These are phyloP conservation scores for Fraxinus americana DNA, from an alignment of 257 asterid genomes.

Conservation along the genomic window DNA sequence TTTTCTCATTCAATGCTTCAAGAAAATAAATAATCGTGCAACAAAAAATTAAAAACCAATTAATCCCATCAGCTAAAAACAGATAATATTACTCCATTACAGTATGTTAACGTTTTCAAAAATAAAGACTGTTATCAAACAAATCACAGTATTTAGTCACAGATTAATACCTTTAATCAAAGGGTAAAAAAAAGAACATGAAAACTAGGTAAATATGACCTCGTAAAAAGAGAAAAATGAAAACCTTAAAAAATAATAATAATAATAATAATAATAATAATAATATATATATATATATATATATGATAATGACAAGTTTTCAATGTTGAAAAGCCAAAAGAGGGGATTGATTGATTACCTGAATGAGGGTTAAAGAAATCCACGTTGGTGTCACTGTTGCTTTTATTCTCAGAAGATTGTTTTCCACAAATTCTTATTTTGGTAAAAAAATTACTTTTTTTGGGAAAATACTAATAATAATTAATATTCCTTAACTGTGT, in stretches of 20 bases:
- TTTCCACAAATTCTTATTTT: neutral
- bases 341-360: conserved; percentile 25
- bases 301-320: conserved; percentile 27
- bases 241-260: conserved; percentile 15
- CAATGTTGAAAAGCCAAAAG: conserved; percentile 15
- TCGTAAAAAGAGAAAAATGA: conserved; percentile 22
- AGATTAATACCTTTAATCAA: conserved; percentile 21
- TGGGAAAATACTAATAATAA: neutral
- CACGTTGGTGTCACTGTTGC: conserved; percentile 35
- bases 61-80: conserved; percentile 10
- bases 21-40: neutral
- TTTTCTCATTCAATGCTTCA: conserved; percentile 23
- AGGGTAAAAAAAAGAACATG: conserved; percentile 16
- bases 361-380: conserved; percentile 28
- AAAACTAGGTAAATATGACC: conserved; percentile 25
- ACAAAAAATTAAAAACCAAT: neutral
- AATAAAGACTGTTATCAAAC: conserved; percentile 15
- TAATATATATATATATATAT: too few species aligned
- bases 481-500: conserved; percentile 2
- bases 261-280: too few species aligned
- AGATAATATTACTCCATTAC: neutral
- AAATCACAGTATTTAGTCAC: conserved; percentile 18
- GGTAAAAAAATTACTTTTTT: neutral
- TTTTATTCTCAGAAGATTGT: neutral
- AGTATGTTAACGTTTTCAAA: neutral